Evolutionary conservation across 1,284 basidiomycete species (phyloP), one percentile per base, ranked within the genome.

Genomic region (Volvariella surrecta): DNA sequence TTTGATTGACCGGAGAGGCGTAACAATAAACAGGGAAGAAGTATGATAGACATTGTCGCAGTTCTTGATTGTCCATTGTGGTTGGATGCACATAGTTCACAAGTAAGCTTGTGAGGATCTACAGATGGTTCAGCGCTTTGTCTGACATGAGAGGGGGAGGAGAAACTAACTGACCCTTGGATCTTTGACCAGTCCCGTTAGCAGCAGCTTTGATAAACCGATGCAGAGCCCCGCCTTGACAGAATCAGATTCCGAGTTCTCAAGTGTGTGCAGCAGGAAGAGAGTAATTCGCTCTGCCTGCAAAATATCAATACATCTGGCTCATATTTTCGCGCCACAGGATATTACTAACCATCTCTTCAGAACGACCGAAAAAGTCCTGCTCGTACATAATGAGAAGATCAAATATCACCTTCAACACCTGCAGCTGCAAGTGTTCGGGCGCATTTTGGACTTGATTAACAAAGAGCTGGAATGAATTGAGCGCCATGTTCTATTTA

Each of bases 11-110:
- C 1, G 79, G 64, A 0, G 87, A 85, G 1, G 91, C 90, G 60
- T 89, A 94, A 60, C 89, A 91, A 59, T 90, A 98, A 0, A 93
- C 83, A 0, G 93, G 92, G 64, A 99, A 84, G 71, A 98, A 98
- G 64, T 98, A 98, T 15, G 91, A 85, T 19, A 99, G 68, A 58
- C 93, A 97, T 62, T 98, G 95, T 43, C 92, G 73, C 21, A 98
- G 68, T 49, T 91, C 79, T 54, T 89, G 85, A 57, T 97, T 98
- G 32, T 82, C 76, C 10, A 70, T 72, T 0, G 92, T 96, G 47
- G 89, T 82, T 1, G 91, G 89, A 0, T 88, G 89, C 52, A 98
- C 79, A 63, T 95, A 99, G 17, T 85, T 74, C 21, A 92, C 63
- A 1, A 93, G 76, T 1, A 97, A 74, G 45, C 79, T 82, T 51